Percentiles rank a stretch among this genome's conserved stretches.
Conservation (phyloP, 331 rosid genomes). For the Phaseolus coccineus region DNA sequence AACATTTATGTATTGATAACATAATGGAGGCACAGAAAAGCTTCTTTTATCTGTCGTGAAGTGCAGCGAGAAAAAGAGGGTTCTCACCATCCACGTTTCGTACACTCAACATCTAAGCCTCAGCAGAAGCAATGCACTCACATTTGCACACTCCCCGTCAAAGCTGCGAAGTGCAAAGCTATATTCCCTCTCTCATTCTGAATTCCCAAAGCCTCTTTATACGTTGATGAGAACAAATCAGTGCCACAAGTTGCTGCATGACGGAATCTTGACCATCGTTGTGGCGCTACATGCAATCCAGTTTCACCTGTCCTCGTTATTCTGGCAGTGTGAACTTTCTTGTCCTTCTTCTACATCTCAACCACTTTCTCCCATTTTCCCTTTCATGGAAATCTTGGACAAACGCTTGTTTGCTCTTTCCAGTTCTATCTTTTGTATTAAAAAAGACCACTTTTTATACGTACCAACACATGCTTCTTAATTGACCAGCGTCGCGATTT, state of each 20-base stretch:
- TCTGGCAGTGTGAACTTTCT: conserved; percentile 19
- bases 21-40: conserved; percentile 55
- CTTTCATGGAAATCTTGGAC: conserved; percentile 24
- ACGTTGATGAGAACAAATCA: neutral
- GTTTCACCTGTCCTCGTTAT: conserved; percentile 57
- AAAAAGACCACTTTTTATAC: no score
- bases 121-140: conserved; percentile 4
- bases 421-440: neutral
- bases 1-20: no score
- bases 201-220: neutral
- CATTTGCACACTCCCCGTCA: conserved; percentile 38
- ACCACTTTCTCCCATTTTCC: conserved; percentile 47
- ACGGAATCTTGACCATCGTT: conserved; percentile 44
- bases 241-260: conserved; percentile 28
- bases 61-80: conserved; percentile 66
- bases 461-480: no score
- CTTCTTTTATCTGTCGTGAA: conserved; percentile 43
- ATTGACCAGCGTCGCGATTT: no score
- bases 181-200: conserved; percentile 50
- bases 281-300: conserved; percentile 56
- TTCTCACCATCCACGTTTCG: conserved; percentile 58
- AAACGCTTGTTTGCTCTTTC: neutral
- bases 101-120: neutral
- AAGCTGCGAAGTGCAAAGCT: conserved; percentile 61
- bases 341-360: neutral